Base-by-base conservation (phyloP, 768 basidiomycete species). In the Naganishia friedmannii region DNA sequence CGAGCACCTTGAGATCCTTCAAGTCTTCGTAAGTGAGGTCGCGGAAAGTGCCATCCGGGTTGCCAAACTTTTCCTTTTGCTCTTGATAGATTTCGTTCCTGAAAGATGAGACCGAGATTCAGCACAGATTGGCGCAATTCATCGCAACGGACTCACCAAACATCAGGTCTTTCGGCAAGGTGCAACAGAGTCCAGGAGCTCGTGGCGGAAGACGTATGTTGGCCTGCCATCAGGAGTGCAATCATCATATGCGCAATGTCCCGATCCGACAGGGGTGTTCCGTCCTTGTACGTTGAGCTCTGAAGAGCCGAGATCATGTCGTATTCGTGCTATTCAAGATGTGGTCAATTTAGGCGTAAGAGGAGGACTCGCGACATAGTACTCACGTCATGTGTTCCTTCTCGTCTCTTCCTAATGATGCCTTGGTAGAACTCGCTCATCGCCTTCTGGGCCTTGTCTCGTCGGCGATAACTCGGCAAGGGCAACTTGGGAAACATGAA, bases 201-300 rank as follows among this genome's bases (percentile, higher is more conserved):
- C 26, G 92, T 89, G 1, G 96, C 89, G 17, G 96, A 96, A 75
- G 90, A 92, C 0, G 96, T 99, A 82, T 99, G 96, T 83, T 99
- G 96, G 46, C 96, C 96, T 53, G 96, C 96, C 96, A 99, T 98
- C 73, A 99, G 88, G 55, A 99, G 86, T 19, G 96, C 96, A 77
- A 97, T 99, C 89, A 99, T 88, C 78, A 99, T 94, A 79, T 98
- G 96, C 0, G 96, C 93, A 70, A 98, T 90, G 81, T 98, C 92
- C 74, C 90, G 88, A 77, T 99, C 93, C 71, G 85, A 86, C 48
- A 98, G 85, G 1, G 84, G 78, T 54, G 85, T 84, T 68, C 96
- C 96, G 74, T 86, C 85, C 73, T 90, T 90, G 83, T 99, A 98
- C 63, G 84, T 86, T 78, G 93, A 90, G 71, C 88, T 85, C 82